phyloP scores from a whole-genome alignment of 164 flowering plant genomes.

The Vitis amurensis region DNA sequence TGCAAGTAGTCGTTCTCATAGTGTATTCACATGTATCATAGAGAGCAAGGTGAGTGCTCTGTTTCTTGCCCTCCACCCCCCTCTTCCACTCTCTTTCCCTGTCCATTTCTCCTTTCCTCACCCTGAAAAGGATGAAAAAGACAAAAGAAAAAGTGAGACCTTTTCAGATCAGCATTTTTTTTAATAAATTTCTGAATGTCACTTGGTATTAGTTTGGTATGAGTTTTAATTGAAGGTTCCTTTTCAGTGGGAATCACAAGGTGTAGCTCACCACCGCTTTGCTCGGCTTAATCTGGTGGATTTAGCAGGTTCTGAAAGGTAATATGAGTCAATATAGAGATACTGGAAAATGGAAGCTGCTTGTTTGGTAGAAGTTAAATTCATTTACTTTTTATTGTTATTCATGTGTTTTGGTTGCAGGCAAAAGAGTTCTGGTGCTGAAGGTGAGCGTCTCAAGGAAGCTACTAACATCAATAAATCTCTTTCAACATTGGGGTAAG shows the following conservation, averaged over 20 bases:
- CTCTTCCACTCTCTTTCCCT: too few relatives aligned
- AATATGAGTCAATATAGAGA: not conserved
- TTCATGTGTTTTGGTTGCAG: constrained; percentile 28
- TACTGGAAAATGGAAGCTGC: too few relatives aligned
- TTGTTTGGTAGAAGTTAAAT: too few relatives aligned
- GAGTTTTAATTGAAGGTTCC: constrained; percentile 1
- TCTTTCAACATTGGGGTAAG: constrained; percentile 95
- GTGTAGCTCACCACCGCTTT: constrained; percentile 91
- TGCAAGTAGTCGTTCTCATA: constrained; percentile 98
- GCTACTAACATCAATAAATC: constrained; percentile 99
- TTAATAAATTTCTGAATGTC: not conserved
- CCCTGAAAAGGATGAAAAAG: too few relatives aligned
- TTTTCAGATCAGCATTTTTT: too few relatives aligned
- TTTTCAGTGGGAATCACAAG: constrained; percentile 92
- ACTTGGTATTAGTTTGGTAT: not conserved
- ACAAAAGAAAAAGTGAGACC: too few relatives aligned
- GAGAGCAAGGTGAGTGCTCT: constrained; percentile 74
- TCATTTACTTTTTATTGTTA: not conserved
- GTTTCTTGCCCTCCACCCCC: too few relatives aligned
- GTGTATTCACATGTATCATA: constrained; percentile 89
- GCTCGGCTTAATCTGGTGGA: constrained; percentile 97
- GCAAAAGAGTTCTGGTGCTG: constrained; percentile 99
- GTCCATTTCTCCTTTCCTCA: too few relatives aligned
- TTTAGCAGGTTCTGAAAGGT: constrained; percentile 99
- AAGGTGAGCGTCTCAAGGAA: constrained; percentile 98